phyloP scores from a whole-genome alignment of 1,139 yeast genomes.

The Blastobotrys aristatus region DNA sequence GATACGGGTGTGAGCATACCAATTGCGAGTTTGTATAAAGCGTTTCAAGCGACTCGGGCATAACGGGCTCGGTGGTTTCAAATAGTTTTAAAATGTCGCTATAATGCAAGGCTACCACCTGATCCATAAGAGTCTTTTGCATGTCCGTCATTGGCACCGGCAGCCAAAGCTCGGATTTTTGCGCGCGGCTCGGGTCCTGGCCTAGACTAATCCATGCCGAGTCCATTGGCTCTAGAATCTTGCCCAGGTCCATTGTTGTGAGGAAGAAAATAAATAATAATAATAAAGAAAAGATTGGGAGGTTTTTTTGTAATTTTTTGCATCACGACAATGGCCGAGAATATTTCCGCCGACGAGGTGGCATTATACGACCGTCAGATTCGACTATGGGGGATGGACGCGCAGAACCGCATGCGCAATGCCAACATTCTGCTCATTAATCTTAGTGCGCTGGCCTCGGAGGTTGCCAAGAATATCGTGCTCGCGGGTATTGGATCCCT shows the following conservation, averaged over 20 bases:
- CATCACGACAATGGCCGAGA: background rate
- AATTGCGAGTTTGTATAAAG: slow-evolving; percentile 70
- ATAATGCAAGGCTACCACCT: slow-evolving; percentile 84
- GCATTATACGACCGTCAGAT: slow-evolving; percentile 94
- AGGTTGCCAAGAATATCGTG: slow-evolving; percentile 76
- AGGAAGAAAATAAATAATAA: background rate
- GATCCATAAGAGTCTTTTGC: slow-evolving; percentile 89
- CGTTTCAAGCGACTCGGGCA: slow-evolving; percentile 55
- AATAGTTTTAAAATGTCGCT: slow-evolving; percentile 85
- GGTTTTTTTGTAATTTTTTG: background rate
- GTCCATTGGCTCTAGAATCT: slow-evolving; percentile 50
- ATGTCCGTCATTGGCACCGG: slow-evolving; percentile 87
- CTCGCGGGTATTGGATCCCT: slow-evolving; percentile 84
- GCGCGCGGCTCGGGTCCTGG: slow-evolving; percentile 21
- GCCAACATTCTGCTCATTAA: slow-evolving; percentile 66
- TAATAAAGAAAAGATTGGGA: slow-evolving; percentile 1
- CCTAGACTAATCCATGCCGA: background rate
- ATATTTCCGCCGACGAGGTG: slow-evolving; percentile 54
- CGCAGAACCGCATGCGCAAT: slow-evolving; percentile 73
- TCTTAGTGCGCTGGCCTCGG: slow-evolving; percentile 70
- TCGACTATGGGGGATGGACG: slow-evolving; percentile 93
- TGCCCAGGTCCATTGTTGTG: slow-evolving; percentile 62
- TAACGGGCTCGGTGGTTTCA: slow-evolving; percentile 55
- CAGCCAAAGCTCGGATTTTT: slow-evolving; percentile 63
- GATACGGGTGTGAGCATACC: slow-evolving; percentile 84